Evolutionary conservation across 2,329 filamentous ascomycete species (phyloP), one percentile per base, ranked within the genome.

Genomic region (Cordyceps militaris): DNA sequence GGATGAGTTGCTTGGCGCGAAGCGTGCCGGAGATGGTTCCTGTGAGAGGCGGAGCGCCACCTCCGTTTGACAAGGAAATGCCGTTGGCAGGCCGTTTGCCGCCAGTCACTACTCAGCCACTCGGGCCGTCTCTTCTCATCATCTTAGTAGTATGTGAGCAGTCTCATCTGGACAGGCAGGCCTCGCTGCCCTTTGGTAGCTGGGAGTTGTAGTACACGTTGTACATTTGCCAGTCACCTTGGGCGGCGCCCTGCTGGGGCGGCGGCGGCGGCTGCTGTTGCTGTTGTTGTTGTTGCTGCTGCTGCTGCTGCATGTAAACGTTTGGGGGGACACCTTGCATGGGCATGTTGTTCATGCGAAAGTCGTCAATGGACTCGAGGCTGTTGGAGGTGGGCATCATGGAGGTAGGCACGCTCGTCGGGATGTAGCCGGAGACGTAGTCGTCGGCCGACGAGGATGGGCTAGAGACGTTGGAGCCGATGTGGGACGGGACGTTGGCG

Each of bases 361-460:
- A 61, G 57, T 61, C 63, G 44, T 66, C 63, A 60, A 66, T 64
- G 30, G 69, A 65, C 40, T 68, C 62, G 61, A 66, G 66, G 43
- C 63, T 63, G 60, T 66, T 65, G 62, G 61, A 63, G 16, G 66
- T 63, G 7, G 67, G 71, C 47, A 79, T 67, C 66, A 80, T 74
- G 43, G 72, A 69, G 21, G 74, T 66, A 16, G 78, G 77, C 21
- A 77, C 73, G 61, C 77, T 79, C 24, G 76, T 77, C 9, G 78
- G 75, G 59, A 79, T 77, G 65, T 79, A 81, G 61, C 63, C 61
- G 55, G 65, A 66, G 59, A 68, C 72, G 65, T 78, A 79, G 51
- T 81, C 78, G 51, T 80, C 77, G 50, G 73, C 73, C 2, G 78
- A 79, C 2, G 79, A 80, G 3, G 76, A 74, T 19, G 79, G 79